Base-by-base conservation (phyloP, 1,139 yeast genomes). In the Saccharomyces hybrid region DNA sequence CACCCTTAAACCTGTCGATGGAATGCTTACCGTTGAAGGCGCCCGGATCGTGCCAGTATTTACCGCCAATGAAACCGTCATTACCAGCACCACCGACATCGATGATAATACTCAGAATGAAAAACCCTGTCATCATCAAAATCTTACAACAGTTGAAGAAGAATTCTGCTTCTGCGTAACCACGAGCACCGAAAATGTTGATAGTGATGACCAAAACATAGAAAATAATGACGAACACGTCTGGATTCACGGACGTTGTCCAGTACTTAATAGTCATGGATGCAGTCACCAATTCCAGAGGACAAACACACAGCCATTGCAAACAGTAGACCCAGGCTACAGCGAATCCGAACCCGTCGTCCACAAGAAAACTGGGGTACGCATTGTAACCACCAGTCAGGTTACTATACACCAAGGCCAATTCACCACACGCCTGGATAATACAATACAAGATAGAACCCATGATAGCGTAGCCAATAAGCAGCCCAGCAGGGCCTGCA, bases 401-500 rank as follows among this genome's bases (percentile, higher is more conserved):
- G 46, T 95, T 91, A 55, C 72, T 69, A 70, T 84, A 87, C n/a
- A 83, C 78, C 44, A 86, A 87, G 50, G 95, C 89, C 67, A 88
- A 69, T 70, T 89, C 97, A 60, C 96, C 95, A 54, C 89, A 81
- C 13, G 93, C 84, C 67, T 87, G 91, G 64, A 88, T 84, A 49
- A 88, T 85, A 63, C 82, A 79, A 72, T 81, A 86, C 62, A 88
- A 81, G 79, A 85, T 77, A 6, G 86, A 75, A 48, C 90, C 87
- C 58, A 86, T 78, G 50, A 84, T 71, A 53, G 80, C 80, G 67
- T 84, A 88, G 55, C 90, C 90, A 55, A 84, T 79, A 47, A 88
- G 70, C 48, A 88, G 73, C 53, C 88, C 86, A 5, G 88, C 93
- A 3, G 95, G 95, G 34, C 97, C 96, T 54, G 95, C 95, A 34